Conservation (phyloP, 331 rosid genomes). For the Prunus yedoensis region DNA sequence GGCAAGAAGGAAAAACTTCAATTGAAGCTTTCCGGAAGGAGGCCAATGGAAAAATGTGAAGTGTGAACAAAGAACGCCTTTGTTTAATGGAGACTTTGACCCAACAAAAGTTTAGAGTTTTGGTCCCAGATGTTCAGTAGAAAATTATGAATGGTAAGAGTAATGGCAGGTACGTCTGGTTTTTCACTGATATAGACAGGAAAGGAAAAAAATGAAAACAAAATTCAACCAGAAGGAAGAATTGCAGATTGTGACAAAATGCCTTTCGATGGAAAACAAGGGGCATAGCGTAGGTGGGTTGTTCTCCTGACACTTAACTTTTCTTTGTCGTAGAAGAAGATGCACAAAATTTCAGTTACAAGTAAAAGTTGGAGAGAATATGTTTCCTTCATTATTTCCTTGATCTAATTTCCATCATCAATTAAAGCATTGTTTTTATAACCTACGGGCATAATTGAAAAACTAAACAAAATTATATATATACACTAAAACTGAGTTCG, state of each 20-base stretch:
- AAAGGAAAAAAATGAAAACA: neutral
- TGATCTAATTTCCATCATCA: too few relatives aligned
- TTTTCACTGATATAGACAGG: neutral
- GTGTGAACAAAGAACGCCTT: constrained; percentile 1
- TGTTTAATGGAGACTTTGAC: constrained; percentile 20
- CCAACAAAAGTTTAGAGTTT: too few relatives aligned
- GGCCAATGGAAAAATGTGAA: neutral
- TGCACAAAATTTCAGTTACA: too few relatives aligned
- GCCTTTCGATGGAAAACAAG: neutral
- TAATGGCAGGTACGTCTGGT: neutral
- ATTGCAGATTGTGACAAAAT: neutral
- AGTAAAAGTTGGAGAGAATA: too few relatives aligned
- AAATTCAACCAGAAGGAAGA: neutral
- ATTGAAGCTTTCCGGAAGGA: neutral
- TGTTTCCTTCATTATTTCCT: too few relatives aligned
- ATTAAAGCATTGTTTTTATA: too few relatives aligned
- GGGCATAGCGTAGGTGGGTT: neutral
- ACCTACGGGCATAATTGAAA: too few relatives aligned
- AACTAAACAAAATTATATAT: too few relatives aligned
- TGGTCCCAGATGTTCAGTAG: neutral
- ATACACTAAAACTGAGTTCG: too few relatives aligned
- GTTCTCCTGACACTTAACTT: neutral
- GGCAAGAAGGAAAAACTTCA: neutral
- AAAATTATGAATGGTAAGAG: neutral
- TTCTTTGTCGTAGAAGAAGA: too few relatives aligned